phyloP scores from a whole-genome alignment of 805 yeast species.

The Diddensiella santjacobensis region DNA sequence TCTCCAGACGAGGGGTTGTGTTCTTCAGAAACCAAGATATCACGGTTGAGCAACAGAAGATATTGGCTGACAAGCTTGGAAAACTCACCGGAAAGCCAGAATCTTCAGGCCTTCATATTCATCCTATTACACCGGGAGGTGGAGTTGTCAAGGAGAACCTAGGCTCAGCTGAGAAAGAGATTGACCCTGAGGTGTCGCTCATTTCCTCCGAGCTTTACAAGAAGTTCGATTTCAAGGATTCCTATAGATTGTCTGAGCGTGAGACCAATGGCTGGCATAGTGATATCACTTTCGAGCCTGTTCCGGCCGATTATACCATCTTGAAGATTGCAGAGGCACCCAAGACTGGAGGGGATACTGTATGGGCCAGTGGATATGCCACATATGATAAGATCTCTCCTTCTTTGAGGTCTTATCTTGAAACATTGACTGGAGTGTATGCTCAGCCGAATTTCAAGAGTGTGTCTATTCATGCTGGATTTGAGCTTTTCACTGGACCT shows the following conservation, averaged over 20 bases:
- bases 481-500: slow-evolving; percentile 22
- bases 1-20: slow-evolving; percentile 49
- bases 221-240: slow-evolving; percentile 18
- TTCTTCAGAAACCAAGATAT: slow-evolving; percentile 46
- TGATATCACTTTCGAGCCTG: slow-evolving; percentile 72
- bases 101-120: slow-evolving; percentile 30
- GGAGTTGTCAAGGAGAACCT: slow-evolving; percentile 23
- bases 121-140: slow-evolving; percentile 33
- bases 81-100: slow-evolving; percentile 31
- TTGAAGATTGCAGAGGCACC: slow-evolving; percentile 61
- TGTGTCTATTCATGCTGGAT: slow-evolving; percentile 12
- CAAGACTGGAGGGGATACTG: slow-evolving; percentile 52
- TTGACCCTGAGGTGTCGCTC: slow-evolving; percentile 31
- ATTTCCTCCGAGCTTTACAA: slow-evolving; percentile 24
- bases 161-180: slow-evolving; percentile 17
- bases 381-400: slow-evolving; percentile 53
- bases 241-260: background rate
- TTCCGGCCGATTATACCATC: slow-evolving; percentile 70
- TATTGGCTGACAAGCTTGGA: slow-evolving; percentile 28
- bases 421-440: slow-evolving; percentile 33
- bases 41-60: slow-evolving; percentile 28
- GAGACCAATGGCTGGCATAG: slow-evolving; percentile 56
- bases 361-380: slow-evolving; percentile 51
- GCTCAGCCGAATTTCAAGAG: slow-evolving; percentile 22
- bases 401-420: slow-evolving; percentile 44